These are phyloP conservation scores for Pythium aristosporum DNA, from an alignment of 352 stramenopile species.

Conservation along the genomic window DNA sequence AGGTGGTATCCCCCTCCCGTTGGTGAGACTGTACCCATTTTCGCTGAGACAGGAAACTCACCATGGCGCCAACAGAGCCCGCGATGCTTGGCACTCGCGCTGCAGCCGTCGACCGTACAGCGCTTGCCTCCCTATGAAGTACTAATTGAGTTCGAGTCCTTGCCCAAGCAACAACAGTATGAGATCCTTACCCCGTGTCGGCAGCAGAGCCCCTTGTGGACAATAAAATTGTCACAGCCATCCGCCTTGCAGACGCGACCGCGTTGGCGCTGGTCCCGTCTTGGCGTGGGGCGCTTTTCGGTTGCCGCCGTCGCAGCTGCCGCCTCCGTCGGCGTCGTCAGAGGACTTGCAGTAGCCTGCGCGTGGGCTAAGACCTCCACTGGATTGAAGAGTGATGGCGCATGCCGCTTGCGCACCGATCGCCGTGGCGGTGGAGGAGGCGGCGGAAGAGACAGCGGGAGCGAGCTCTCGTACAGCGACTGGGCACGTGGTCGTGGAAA, in stretches of 20 bases:
- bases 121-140: slow-evolving; percentile 35
- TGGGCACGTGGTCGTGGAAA: too few relatives aligned
- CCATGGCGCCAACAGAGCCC: slow-evolving; percentile 42
- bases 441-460: neutral
- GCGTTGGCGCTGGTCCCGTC: slow-evolving; percentile 26
- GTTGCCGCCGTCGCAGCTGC: neutral
- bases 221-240: slow-evolving; percentile 45
- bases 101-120: slow-evolving; percentile 33
- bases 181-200: slow-evolving; percentile 35
- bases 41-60: neutral
- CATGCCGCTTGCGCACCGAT: neutral
- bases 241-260: slow-evolving; percentile 33
- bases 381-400: neutral
- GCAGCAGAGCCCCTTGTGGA: slow-evolving; percentile 44
- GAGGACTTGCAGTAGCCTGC: neutral
- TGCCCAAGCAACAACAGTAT: neutral
- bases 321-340: neutral
- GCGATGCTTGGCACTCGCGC: slow-evolving; percentile 35
- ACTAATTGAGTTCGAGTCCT: neutral
- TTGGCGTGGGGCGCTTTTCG: neutral
- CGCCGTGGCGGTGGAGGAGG: too few relatives aligned
- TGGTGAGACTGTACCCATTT: neutral
- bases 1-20: too few relatives aligned
- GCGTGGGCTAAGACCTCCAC: neutral
- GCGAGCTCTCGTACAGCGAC: too few relatives aligned